Conservation (phyloP, 2,329 filamentous ascomycete species). For the Aureobasidium melanogenum region DNA sequence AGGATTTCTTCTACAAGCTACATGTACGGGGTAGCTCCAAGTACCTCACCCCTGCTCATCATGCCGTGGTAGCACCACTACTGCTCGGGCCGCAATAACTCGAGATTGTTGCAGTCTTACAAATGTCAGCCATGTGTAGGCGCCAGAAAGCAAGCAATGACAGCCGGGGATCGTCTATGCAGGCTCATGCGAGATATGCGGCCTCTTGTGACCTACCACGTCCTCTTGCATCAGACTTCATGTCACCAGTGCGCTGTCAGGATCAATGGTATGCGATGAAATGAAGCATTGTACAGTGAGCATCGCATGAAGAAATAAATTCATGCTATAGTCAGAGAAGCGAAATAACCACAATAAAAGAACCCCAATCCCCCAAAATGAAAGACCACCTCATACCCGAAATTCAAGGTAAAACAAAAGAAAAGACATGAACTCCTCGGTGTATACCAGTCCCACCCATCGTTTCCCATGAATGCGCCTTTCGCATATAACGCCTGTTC, state of each 20-base stretch:
- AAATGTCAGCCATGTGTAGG: neutral
- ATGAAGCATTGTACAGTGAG: neutral
- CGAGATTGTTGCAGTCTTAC: neutral
- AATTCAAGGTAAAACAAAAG: neutral
- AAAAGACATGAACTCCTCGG: neutral
- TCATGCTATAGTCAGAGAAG: neutral
- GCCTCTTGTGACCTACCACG: neutral
- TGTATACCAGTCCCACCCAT: neutral
- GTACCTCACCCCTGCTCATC: neutral
- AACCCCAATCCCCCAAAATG: neutral
- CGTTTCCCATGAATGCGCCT: neutral
- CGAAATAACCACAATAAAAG: neutral
- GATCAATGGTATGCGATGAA: neutral
- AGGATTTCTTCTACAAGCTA: too few relatives aligned
- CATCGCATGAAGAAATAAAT: neutral
- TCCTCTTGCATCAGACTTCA: neutral
- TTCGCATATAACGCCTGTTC: neutral
- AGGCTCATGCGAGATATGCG: neutral
- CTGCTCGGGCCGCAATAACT: neutral
- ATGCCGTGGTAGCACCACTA: neutral
- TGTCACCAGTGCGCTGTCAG: neutral
- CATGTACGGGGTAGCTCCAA: neutral
- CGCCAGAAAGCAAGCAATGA: neutral
- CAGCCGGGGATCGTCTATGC: neutral
- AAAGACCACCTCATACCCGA: neutral